Base-by-base conservation (phyloP, 78 protist species). In the Dictyostelium citrinum region DNA sequence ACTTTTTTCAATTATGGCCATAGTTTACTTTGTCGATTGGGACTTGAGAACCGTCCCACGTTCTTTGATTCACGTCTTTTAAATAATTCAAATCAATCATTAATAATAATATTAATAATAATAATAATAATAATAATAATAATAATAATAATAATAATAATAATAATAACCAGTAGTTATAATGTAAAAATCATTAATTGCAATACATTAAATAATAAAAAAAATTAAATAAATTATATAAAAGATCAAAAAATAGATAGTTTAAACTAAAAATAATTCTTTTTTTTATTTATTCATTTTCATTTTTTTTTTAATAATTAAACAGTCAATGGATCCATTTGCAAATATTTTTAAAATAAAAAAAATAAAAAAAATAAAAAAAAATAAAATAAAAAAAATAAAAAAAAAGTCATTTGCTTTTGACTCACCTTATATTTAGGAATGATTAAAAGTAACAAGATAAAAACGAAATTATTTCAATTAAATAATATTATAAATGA, bases 1-100 rank as follows among this genome's bases (percentile, higher is more conserved):
- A 14, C 29, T 88, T 9, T 88, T 88, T 60, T 77, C 93, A 4
- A 64, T 88, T 5, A 78, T 88, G 84, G 64, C 93, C 0, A 45
- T 88, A 5, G 93, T 88, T 35, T 88, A 88, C 24, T 88, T 88
- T 41, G 71, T 88, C n/a, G 93, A 88, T 78, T 88, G 70, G 39
- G 93, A 88, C 27, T 78, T 88, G 14, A 43, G 85, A 41, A 35
- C 46, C 14, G 81, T 68, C 41, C 93, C 93, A 45, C 67, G 93
- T 68, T 61, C 93, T 35, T 64, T 78, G 20, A 88, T 88, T 46
- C 77, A 78, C 39, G 93, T 88, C 7, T 88, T 88, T 55, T 88
- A 88, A 68, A 29, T 14, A 27, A 2, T 4, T 3, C 2, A 29
- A 60, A 60, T 3, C 2, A 39, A 39, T 4, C 43, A 39, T n/a